These are phyloP conservation scores for Calophaca sinica DNA, from an alignment of 306 rosid species.

Conservation along the genomic window DNA sequence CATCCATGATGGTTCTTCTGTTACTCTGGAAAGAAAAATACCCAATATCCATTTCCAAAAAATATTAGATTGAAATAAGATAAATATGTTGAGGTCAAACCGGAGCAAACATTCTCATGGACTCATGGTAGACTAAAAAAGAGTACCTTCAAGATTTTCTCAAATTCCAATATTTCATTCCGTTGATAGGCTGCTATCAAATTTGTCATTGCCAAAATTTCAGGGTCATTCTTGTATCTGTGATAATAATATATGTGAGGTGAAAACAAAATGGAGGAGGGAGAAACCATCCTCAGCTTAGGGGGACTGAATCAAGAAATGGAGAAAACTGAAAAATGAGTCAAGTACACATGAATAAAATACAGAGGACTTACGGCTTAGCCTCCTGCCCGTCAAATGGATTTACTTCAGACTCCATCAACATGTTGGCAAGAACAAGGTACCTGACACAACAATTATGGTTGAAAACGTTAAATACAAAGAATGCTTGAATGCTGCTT, in stretches of 20 bases:
- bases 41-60: slow-evolving; percentile 40
- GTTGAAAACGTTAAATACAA: slow-evolving; percentile 27
- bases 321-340: background rate
- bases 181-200: slow-evolving; percentile 96
- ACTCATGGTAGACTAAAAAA: slow-evolving; percentile 9
- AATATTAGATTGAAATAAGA: slow-evolving; percentile 35
- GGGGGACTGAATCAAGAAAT: slow-evolving; percentile 21
- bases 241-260: slow-evolving; percentile 41
- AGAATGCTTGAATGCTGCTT: slow-evolving; percentile 2
- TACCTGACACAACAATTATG: slow-evolving; percentile 61
- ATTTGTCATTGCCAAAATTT: slow-evolving; percentile 98
- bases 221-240: slow-evolving; percentile 98
- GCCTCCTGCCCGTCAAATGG: slow-evolving; percentile 76
- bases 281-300: slow-evolving; percentile 22
- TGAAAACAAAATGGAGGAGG: slow-evolving; percentile 24
- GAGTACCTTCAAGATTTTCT: slow-evolving; percentile 89
- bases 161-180: slow-evolving; percentile 96
- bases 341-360: slow-evolving; percentile 24
- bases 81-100: slow-evolving; percentile 26
- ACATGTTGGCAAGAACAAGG: slow-evolving; percentile 87
- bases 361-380: slow-evolving; percentile 61
- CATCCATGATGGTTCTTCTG: slow-evolving; percentile 97
- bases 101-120: slow-evolving; percentile 22
- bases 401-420: slow-evolving; percentile 75
- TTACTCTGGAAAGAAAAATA: slow-evolving; percentile 59